Conservation (phyloP, 345 rosid species). For the Gossypium raimondii region DNA sequence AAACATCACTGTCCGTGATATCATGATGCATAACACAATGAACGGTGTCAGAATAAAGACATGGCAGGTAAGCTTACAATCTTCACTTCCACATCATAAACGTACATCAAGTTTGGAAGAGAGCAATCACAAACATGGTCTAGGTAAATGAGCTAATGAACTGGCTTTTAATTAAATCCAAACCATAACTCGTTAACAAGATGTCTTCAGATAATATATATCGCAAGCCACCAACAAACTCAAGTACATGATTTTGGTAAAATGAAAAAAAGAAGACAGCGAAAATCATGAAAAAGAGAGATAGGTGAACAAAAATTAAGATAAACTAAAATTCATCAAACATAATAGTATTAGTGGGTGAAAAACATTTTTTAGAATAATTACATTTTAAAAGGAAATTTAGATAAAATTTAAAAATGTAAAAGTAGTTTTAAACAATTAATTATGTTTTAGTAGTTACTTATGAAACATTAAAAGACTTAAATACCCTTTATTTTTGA, state of each 20-base stretch:
- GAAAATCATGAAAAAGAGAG: background rate
- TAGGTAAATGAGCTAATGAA: background rate
- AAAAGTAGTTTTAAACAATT: no score
- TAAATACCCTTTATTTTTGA: no score
- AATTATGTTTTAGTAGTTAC: no score
- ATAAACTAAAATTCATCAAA: background rate
- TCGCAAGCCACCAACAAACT: background rate
- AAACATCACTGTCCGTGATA: constrained; percentile 80
- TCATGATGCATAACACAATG: constrained; percentile 84
- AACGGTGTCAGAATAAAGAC: constrained; percentile 95
- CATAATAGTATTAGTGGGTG: no score
- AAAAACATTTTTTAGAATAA: no score
- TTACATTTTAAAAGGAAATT: no score
- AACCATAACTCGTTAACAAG: background rate
- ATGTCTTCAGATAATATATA: background rate
- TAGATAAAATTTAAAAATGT: no score
- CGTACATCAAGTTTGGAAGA: background rate
- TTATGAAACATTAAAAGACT: no score
- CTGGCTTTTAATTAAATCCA: background rate
- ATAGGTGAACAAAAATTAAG: background rate
- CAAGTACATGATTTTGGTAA: background rate
- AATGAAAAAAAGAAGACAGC: background rate
- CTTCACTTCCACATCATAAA: constrained; percentile 7
- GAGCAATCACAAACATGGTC: background rate
- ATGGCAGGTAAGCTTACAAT: constrained; percentile 68